Percentiles rank a stretch among this genome's conserved stretches.
phyloP scores from a whole-genome alignment of 306 rosid species.

The Mucuna pruriens region DNA sequence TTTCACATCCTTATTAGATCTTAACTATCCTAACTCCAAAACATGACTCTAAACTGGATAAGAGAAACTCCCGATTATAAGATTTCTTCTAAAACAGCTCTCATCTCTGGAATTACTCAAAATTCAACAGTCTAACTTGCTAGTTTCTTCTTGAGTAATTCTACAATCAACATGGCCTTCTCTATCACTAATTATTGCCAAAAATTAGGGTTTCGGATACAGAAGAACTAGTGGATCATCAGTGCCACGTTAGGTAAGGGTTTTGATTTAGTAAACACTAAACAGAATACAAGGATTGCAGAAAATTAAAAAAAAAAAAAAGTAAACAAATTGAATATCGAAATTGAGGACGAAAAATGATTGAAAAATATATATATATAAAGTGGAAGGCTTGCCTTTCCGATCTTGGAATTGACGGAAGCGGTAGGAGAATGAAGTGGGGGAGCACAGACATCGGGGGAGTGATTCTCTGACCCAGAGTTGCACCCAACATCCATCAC shows the following conservation, averaged over 20 bases:
- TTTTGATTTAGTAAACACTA: constrained; percentile 25
- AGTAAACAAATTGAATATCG: neutral
- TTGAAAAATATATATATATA: neutral
- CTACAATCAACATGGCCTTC: neutral
- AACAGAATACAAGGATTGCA: neutral
- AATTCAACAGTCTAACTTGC: neutral
- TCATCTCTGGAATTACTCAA: neutral
- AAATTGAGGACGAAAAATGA: neutral
- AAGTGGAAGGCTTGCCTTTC: constrained; percentile 48
- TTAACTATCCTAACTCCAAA: neutral
- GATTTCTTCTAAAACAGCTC: neutral
- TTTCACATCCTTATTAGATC: neutral
- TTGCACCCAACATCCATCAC: constrained; percentile 63
- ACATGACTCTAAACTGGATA: neutral
- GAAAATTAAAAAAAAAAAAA: neutral
- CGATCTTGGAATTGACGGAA: constrained; percentile 63
- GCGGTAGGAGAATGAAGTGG: constrained; percentile 39
- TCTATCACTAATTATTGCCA: neutral
- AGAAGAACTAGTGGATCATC: constrained; percentile 8
- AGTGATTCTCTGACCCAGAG: constrained; percentile 45
- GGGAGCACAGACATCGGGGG: constrained; percentile 12
- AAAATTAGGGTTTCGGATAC: neutral
- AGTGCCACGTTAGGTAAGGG: neutral
- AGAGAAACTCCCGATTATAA: neutral
- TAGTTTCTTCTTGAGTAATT: neutral